Conservation (phyloP, 2,329 filamentous ascomycete genomes). For the Daldinia sp. region DNA sequence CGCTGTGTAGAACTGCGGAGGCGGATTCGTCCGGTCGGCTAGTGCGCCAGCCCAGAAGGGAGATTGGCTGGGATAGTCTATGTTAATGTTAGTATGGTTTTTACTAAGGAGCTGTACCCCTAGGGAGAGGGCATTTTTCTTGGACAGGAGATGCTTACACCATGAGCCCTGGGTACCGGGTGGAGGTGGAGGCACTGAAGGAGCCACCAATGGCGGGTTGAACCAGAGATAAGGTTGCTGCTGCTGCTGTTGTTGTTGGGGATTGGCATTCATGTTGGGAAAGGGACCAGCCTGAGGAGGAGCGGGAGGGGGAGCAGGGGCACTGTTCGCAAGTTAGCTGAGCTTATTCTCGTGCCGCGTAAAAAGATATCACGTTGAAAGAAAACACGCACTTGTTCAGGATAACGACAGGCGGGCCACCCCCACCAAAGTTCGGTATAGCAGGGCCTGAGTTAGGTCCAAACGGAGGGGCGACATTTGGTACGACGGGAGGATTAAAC, state of each 20-base stretch:
- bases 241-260: neutral
- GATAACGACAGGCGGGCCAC: slow-evolving; percentile 9
- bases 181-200: slow-evolving; percentile 27
- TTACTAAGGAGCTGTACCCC: neutral
- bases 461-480: slow-evolving; percentile 25
- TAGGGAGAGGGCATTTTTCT: neutral
- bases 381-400: slow-evolving; percentile 18
- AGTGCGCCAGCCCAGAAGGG: slow-evolving; percentile 31
- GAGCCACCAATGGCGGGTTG: slow-evolving; percentile 38
- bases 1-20: slow-evolving; percentile 25
- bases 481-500: neutral
- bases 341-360: neutral
- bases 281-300: slow-evolving; percentile 4
- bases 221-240: slow-evolving; percentile 34
- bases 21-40: slow-evolving; percentile 17
- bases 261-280: neutral
- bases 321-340: slow-evolving; percentile 9
- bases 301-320: neutral
- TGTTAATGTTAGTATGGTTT: slow-evolving; percentile 2
- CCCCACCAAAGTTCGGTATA: slow-evolving; percentile 12
- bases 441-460: slow-evolving; percentile 12
- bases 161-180: slow-evolving; percentile 32
- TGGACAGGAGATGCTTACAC: slow-evolving; percentile 27
- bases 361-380: neutral
- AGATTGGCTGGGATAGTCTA: slow-evolving; percentile 34